A percentile compares a stretch with the other conserved stretches of the same genome.
These are phyloP conservation scores for Ramularia endophylla DNA, from an alignment of 2,329 filamentous ascomycete genomes.

Conservation along the genomic window DNA sequence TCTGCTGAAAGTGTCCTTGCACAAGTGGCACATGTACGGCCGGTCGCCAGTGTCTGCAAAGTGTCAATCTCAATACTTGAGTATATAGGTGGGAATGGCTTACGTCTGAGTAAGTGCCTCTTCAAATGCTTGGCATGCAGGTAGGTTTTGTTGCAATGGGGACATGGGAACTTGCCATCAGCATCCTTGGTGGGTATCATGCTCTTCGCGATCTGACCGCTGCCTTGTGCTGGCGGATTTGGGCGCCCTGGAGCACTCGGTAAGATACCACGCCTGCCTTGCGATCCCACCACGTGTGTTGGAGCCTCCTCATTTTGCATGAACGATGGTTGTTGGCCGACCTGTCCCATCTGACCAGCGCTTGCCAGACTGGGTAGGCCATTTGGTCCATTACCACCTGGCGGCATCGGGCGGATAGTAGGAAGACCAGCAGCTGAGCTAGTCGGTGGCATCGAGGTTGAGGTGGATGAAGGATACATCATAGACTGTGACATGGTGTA, in stretches of 20 bases:
- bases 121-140: slow-evolving; percentile 96
- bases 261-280: slow-evolving; percentile 84
- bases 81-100: slow-evolving; percentile 43
- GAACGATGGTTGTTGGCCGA: slow-evolving; percentile 31
- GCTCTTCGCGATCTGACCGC: slow-evolving; percentile 57
- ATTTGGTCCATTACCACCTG: slow-evolving; percentile 33
- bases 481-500: slow-evolving; percentile 28
- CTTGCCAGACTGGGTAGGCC: slow-evolving; percentile 32
- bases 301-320: slow-evolving; percentile 46
- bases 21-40: slow-evolving; percentile 96
- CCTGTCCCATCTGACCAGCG: slow-evolving; percentile 22
- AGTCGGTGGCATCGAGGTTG: slow-evolving; percentile 24
- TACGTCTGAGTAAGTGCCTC: slow-evolving; percentile 90
- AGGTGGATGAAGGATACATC: slow-evolving; percentile 29
- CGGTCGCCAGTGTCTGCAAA: slow-evolving; percentile 85
- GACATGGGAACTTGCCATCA: slow-evolving; percentile 96
- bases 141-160: slow-evolving; percentile 97
- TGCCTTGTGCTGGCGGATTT: slow-evolving; percentile 65
- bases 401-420: slow-evolving; percentile 37
- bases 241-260: slow-evolving; percentile 85
- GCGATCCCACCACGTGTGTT: slow-evolving; percentile 90
- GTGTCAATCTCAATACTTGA: slow-evolving; percentile 33
- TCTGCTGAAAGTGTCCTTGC: slow-evolving; percentile 95
- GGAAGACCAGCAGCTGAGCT: slow-evolving; percentile 29
- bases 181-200: slow-evolving; percentile 91